A percentile compares a stretch with the other conserved stretches of the same genome.
These are phyloP conservation scores for Globisporangium splendens DNA, from an alignment of 352 stramenopile species.

Conservation along the genomic window DNA sequence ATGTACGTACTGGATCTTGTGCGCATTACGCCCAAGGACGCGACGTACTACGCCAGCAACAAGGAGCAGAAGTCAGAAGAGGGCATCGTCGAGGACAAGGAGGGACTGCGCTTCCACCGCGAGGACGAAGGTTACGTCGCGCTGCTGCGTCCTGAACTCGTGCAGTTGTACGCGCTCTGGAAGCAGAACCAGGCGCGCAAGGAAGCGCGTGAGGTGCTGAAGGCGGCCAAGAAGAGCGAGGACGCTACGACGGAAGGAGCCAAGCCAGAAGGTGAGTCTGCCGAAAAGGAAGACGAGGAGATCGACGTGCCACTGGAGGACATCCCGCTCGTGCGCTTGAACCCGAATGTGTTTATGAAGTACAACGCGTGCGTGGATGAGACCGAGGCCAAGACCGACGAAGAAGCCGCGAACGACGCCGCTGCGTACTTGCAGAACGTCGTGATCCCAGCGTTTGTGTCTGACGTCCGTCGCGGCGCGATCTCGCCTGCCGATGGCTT, in stretches of 20 bases:
- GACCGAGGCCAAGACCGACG: constrained; percentile 63
- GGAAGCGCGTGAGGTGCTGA: constrained; percentile 44
- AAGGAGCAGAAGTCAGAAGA: constrained; percentile 21
- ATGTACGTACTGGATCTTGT: constrained; percentile 95
- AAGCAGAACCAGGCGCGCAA: constrained; percentile 85
- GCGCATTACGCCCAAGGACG: constrained; percentile 93
- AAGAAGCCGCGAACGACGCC: constrained; percentile 63
- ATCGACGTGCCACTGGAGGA: constrained; percentile 32
- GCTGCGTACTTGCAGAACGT: constrained; percentile 84
- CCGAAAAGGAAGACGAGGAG: constrained; percentile 37
- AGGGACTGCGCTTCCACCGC: constrained; percentile 61
- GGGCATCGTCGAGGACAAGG: neutral
- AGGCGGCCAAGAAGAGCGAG: constrained; percentile 35
- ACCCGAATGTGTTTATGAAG: constrained; percentile 89
- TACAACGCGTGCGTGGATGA: constrained; percentile 76
- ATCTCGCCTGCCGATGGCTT: constrained; percentile 88
- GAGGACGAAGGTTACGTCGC: constrained; percentile 87
- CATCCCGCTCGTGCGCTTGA: constrained; percentile 61
- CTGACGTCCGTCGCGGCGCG: constrained; percentile 76
- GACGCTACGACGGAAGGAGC: constrained; percentile 25
- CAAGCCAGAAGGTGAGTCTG: constrained; percentile 2
- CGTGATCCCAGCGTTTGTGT: constrained; percentile 82
- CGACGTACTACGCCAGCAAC: constrained; percentile 86
- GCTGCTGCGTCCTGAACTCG: constrained; percentile 91
- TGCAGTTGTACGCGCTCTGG: constrained; percentile 88